Evolutionary conservation across 441 rosid genomes (phyloP), one percentile per base, ranked within the genome.

Genomic region (Sinapis alba): DNA sequence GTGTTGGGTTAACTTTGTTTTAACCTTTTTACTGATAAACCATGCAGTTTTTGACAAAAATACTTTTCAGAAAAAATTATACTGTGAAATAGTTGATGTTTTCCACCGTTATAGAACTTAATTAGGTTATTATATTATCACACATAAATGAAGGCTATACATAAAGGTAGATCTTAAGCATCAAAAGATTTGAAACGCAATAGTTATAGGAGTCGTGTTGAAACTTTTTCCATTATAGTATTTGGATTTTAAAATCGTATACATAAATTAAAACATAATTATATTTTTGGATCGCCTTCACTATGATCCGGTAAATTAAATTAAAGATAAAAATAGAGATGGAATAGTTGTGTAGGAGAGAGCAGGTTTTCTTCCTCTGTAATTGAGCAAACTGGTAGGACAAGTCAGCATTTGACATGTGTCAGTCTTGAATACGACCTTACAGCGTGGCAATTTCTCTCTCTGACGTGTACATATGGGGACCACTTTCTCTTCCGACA

Each of bases 381-480:
- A 74, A 78, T 72, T 60, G 65, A 70, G 70, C 38, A 68, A 69
- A 13, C 57, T 19, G 2, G n/a, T 41, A 41, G n/a, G 20, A 50
- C 81, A 78, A 82, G 77, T 82, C 66, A 78, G 80, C 13, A 24
- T 74, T 26, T 73, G 85, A 75, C 91, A 84, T 86, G 83, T 85
- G 62, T 72, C 51, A n/a, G 45, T 10, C 67, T 23, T 24, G 72
- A 70, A 72, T 53, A 69, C 53, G 71, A 79, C 79, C 75, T 50
- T 56, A 77, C 89, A 86, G 79, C 89, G 83, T 85, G 89, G 86
- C 84, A 73, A 74, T 73, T 43, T 56, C 9, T 56, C 24, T 20
- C 71, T 69, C 83, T 71, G 79, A 77, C 75, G 76, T 72, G 80
- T 83, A 81, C 21, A 16, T 0, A 1, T 71, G 27, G 66, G 88